Conservation (phyloP, 2,329 filamentous ascomycete species). For the Pseudocercospora vitis region DNA sequence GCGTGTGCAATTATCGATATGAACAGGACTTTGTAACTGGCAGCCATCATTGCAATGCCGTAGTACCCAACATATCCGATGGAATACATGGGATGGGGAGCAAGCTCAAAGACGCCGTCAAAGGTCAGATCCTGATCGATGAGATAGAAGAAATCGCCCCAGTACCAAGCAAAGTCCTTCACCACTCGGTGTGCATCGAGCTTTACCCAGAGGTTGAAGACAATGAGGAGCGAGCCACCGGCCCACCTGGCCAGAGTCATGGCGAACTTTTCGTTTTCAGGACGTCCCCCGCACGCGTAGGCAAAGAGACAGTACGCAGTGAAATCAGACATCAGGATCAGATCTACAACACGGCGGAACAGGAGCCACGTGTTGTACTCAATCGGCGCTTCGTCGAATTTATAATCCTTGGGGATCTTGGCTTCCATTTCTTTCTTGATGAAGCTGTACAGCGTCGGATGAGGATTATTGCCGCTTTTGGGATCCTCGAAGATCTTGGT, state of each 20-base stretch:
- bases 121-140: conserved; percentile 98
- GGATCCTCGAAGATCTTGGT: conserved; percentile 85
- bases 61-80: conserved; percentile 98
- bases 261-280: conserved; percentile 66
- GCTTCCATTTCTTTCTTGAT: conserved; percentile 89
- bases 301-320: conserved; percentile 95
- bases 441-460: conserved; percentile 77
- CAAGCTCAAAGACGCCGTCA: conserved; percentile 98
- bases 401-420: conserved; percentile 92
- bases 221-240: conserved; percentile 72
- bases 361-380: conserved; percentile 99
- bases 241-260: conserved; percentile 76
- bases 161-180: conserved; percentile 99
- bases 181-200: conserved; percentile 95
- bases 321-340: conserved; percentile 99
- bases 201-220: conserved; percentile 98
- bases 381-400: conserved; percentile 86
- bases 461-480: conserved; percentile 74
- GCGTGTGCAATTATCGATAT: conserved; percentile 94
- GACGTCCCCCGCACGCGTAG: conserved; percentile 77
- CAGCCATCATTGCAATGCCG: conserved; percentile 95
- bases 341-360: conserved; percentile 90
- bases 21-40: conserved; percentile 95
- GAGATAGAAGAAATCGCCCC: conserved; percentile 99
- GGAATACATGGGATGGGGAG: conserved; percentile 97